Base-by-base conservation (phyloP, 805 yeast species). In the Diddensiella transvaalensis region DNA sequence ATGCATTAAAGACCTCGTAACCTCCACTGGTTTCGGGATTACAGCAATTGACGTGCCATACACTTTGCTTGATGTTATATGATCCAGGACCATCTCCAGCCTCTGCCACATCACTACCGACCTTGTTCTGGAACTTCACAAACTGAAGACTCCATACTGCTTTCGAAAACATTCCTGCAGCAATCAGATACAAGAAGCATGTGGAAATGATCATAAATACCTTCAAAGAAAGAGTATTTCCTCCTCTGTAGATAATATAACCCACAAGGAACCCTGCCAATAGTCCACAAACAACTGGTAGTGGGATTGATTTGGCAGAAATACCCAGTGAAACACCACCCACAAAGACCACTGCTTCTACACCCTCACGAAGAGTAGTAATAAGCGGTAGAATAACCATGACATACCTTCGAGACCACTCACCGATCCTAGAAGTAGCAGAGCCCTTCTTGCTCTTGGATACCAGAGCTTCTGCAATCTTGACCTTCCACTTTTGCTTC, bases 1-100 rank as follows among this genome's bases (percentile, higher is more conserved):
- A 67, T 22, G 97, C 86, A 63, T 90, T 90, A 76, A 90, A 91
- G 51, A 90, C 82, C 78, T 88, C 96, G 96, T 96, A 91, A 72
- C 96, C 97, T 58, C 84, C 82, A 69, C 84, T 90, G 50, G 75
- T 72, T 68, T 84, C 89, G 40, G 96, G 97, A 69, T 89, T 89
- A 73, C 97, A 90, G 72, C 97, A 90, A 76, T 90, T 88, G 52
- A 90, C 93, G 71, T 90, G 98, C 89, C 96, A 90, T 24, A 90
- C 96, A 6, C 85, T 69, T 61, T 77, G 77, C 44, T 73, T 61
- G 61, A 90, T 79, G 68, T 91, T 82, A 70, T 91, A 90, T 22
- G 96, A 83, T 64, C 98, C 98, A 38, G 95, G 90, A 58, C 97
- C 98, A 46, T 82, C 76, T 60, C 97, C 97, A 59, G 76, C 72